Evolutionary conservation across 805 yeast genomes (phyloP), one percentile per base, ranked within the genome.

Genomic region (Candida methanosorbosa): DNA sequence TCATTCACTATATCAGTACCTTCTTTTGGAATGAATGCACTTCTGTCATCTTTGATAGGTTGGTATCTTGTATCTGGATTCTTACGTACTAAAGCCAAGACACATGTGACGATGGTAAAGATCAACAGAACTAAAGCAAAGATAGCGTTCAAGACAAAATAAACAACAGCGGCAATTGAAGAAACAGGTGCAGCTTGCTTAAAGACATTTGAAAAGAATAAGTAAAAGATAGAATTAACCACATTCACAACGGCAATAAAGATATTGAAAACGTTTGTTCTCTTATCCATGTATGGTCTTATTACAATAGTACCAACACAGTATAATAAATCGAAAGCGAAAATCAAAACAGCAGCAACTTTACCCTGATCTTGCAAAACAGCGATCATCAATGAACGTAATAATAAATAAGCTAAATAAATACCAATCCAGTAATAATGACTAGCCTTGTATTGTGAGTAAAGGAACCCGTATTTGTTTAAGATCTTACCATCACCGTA

Each of bases 1-100:
- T 56, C 51, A 29, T 56, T 58, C 23, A 57, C 57, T 3, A 20
- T 17, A n/a, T 46, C 44, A n/a, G 30, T 46, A 31, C 43, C 35
- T 37, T 65, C 77, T 37, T 68, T 66, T 42, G 88, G 88, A 52
- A 92, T 83, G 57, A 92, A 92, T n/a, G 96, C 83, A 34, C 83
- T 92, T 55, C 98, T 76, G 54, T 92, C 98, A 58, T 92, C 98
- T 48, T 81, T 82, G 81, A 90, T 82, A 41, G 96, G 97, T 63
- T 86, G 90, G 64, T 92, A 92, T 48, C 95, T 74, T 9, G 90
- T 76, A 59, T 92, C 98, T 35, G 98, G 97, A 57, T 92, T 87
- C 67, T 82, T 86, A 57, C 82, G 80, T 22, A 88, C 45, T 48
- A 92, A 59, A 0, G 96, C 95, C 59, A 86, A 64, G 5, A 78